These are phyloP conservation scores for Beauveria pseudobassiana DNA, from an alignment of 2,329 filamentous ascomycete genomes.

Conservation along the genomic window DNA sequence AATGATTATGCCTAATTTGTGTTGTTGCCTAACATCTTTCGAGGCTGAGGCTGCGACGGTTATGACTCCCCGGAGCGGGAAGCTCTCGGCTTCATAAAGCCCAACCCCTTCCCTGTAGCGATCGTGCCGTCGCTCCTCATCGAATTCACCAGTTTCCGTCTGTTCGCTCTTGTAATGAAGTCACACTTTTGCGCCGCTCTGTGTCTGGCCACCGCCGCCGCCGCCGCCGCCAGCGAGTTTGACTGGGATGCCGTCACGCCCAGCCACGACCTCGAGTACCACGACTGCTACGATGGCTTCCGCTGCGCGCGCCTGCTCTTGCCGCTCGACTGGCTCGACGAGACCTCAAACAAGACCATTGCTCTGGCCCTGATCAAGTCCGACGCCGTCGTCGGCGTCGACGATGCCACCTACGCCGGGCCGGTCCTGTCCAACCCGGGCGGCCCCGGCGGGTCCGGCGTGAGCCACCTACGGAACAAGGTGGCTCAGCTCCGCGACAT, in stretches of 20 bases:
- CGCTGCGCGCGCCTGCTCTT: constrained; percentile 36
- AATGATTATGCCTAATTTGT: no score
- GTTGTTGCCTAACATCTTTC: no score
- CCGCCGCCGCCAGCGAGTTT: constrained; percentile 19
- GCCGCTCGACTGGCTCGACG: constrained; percentile 35
- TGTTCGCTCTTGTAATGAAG: not conserved
- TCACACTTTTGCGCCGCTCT: not conserved
- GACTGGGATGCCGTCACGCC: constrained; percentile 30
- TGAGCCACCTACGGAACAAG: constrained; percentile 19
- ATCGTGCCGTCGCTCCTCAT: not conserved
- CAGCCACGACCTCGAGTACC: constrained; percentile 28
- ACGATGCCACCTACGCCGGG: constrained; percentile 33
- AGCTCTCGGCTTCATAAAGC: not conserved
- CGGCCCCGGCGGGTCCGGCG: constrained; percentile 36
- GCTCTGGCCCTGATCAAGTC: constrained; percentile 34
- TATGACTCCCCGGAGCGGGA: not conserved
- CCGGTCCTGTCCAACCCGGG: constrained; percentile 38
- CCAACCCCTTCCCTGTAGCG: not conserved
- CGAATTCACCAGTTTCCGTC: not conserved
- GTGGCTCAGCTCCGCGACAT: constrained; percentile 24
- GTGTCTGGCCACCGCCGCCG: not conserved
- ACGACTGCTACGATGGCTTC: constrained; percentile 30
- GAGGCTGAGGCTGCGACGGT: not conserved
- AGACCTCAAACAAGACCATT: constrained; percentile 22
- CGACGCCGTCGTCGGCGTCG: constrained; percentile 30